phyloP scores from a whole-genome alignment of 306 rosid species.

The Cicer pinnatifidum region DNA sequence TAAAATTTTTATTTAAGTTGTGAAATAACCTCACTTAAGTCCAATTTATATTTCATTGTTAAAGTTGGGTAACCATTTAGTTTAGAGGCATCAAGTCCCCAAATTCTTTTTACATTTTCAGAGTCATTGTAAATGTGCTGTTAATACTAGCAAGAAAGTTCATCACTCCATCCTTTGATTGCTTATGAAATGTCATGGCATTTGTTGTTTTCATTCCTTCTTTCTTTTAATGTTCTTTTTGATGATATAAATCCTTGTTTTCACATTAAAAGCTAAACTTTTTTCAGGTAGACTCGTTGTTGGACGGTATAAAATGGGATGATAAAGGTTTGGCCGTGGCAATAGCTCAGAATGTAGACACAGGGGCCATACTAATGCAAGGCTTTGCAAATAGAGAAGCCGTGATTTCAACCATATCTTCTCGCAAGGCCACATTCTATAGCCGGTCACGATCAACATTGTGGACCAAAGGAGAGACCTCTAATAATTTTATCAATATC shows the following conservation, averaged over 20 bases:
- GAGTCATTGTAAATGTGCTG: slow-evolving; percentile 17
- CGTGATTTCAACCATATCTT: slow-evolving; percentile 57
- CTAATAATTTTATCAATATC: slow-evolving; percentile 85
- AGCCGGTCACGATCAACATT: slow-evolving; percentile 80
- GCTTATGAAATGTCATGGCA: slow-evolving; percentile 22
- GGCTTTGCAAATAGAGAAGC: slow-evolving; percentile 91
- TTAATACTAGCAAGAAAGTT: slow-evolving; percentile 12
- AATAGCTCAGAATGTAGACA: slow-evolving; percentile 88
- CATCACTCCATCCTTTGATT: neutral
- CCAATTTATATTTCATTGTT: slow-evolving; percentile 3
- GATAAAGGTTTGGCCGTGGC: slow-evolving; percentile 86
- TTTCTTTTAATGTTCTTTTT: neutral
- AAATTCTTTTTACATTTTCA: slow-evolving; percentile 5
- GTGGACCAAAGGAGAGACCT: slow-evolving; percentile 97
- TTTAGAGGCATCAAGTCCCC: slow-evolving; percentile 11
- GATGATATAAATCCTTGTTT: neutral
- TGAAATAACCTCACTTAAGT: slow-evolving; percentile 5
- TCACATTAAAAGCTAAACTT: slow-evolving; percentile 31
- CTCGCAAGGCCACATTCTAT: slow-evolving; percentile 82
- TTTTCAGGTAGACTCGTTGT: slow-evolving; percentile 69
- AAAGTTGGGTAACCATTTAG: slow-evolving; percentile 1
- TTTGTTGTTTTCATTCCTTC: slow-evolving; percentile 4
- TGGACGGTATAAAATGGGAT: slow-evolving; percentile 84
- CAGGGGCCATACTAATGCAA: slow-evolving; percentile 93
- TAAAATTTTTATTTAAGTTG: slow-evolving; percentile 18